These are phyloP conservation scores for Hyparrhenia diplandra DNA, from an alignment of 176 grass and related monocot species.

Conservation along the genomic window DNA sequence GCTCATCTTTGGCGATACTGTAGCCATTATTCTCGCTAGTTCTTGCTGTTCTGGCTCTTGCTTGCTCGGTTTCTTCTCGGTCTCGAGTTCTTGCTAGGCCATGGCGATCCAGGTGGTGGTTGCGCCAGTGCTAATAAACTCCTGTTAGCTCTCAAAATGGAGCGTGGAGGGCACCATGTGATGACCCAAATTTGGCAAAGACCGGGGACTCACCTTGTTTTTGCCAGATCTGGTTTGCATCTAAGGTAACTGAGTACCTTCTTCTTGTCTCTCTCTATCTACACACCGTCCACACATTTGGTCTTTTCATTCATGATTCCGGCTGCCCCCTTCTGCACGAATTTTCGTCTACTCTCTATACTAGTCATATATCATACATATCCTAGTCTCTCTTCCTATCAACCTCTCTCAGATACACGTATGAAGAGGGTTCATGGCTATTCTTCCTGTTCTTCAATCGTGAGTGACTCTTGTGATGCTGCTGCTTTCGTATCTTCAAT, in stretches of 20 bases:
- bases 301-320: not conserved
- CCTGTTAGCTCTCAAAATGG: constrained; percentile 29
- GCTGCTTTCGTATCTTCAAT: not conserved
- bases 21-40: not conserved
- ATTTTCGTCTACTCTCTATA: not conserved
- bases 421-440: no score
- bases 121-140: not conserved
- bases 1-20: no score
- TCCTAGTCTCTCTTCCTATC: not conserved
- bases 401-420: not conserved
- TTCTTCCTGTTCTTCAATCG: no score
- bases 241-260: not conserved
- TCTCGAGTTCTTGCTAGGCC: not conserved
- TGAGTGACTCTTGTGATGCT: not conserved
- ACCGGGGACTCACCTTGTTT: constrained; percentile 5
- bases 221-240: constrained; percentile 32
- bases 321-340: not conserved
- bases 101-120: not conserved
- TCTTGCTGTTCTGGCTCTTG: not conserved
- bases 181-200: constrained; percentile 30
- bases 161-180: constrained; percentile 8
- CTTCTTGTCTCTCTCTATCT: no score
- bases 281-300: not conserved
- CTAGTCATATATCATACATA: not conserved
- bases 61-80: not conserved